These are phyloP conservation scores for Ceratocystiopsis sp. DNA, from an alignment of 2,329 filamentous ascomycete species.

Conservation along the genomic window DNA sequence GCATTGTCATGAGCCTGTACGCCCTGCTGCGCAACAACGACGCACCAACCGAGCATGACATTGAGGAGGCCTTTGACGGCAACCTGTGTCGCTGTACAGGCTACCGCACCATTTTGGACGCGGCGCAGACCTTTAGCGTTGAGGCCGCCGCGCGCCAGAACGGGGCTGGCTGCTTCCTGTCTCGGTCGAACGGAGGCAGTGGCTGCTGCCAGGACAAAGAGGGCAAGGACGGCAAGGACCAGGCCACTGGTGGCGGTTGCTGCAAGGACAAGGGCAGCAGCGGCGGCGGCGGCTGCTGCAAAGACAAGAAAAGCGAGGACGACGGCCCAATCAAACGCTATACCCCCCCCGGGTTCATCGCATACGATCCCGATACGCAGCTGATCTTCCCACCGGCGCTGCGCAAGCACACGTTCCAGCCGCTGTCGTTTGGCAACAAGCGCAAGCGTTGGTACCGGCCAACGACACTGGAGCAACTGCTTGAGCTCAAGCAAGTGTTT, in stretches of 20 bases:
- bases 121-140: conserved; percentile 72
- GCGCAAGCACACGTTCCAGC: conserved; percentile 64
- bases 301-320: conserved; percentile 33
- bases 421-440: conserved; percentile 86
- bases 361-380: conserved; percentile 85
- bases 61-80: conserved; percentile 94
- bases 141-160: conserved; percentile 20
- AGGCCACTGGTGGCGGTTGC: conserved; percentile 43
- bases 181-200: conserved; percentile 23
- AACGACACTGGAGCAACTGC: conserved; percentile 66
- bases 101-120: conserved; percentile 85
- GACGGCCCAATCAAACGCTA: conserved; percentile 49
- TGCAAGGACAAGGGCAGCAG: conserved; percentile 45
- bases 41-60: conserved; percentile 58
- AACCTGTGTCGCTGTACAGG: conserved; percentile 93
- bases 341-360: conserved; percentile 78
- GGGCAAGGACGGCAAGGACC: conserved; percentile 39
- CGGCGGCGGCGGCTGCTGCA: conserved; percentile 52
- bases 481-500: conserved; percentile 77
- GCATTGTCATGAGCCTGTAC: conserved; percentile 96
- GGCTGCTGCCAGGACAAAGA: conserved; percentile 31
- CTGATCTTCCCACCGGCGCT: conserved; percentile 84
- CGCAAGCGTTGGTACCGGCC: conserved; percentile 87
- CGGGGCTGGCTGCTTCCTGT: conserved; percentile 26
- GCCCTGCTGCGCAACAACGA: conserved; percentile 76